Percentiles rank a stretch among this genome's conserved stretches.
These are phyloP conservation scores for Ustilago xerochloae DNA, from an alignment of 1,284 basidiomycete species.

Conservation along the genomic window DNA sequence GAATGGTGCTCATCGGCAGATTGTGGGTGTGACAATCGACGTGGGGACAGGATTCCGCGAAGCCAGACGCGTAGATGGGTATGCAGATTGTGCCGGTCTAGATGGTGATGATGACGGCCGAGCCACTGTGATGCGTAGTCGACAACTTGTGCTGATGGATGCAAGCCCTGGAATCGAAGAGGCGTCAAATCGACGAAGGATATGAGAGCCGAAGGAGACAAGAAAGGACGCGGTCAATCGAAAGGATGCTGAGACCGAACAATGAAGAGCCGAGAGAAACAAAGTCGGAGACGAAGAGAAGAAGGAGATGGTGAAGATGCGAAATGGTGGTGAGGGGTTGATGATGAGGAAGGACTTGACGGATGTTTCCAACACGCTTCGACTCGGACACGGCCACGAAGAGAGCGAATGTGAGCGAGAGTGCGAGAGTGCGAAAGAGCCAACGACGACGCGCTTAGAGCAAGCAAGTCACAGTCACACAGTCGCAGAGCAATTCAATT, in stretches of 20 bases:
- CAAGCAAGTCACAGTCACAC: neutral
- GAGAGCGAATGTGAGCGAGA: neutral
- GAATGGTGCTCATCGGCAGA: neutral
- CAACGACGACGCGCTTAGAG: neutral
- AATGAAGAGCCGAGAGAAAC: too few relatives aligned
- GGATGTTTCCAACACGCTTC: neutral
- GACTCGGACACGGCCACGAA: neutral
- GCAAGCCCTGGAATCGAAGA: neutral
- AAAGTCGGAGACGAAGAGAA: too few relatives aligned
- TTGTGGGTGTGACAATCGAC: too few relatives aligned
- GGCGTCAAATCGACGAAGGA: neutral
- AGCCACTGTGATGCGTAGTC: neutral
- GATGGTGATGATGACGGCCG: neutral
- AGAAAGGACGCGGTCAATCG: neutral
- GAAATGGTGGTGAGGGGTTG: too few relatives aligned
- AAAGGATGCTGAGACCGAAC: too few relatives aligned
- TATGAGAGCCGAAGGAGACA: neutral
- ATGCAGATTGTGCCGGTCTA: neutral
- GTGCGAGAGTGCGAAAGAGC: neutral
- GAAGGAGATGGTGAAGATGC: neutral
- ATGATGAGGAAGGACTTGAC: neutral
- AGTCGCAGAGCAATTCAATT: too few relatives aligned
- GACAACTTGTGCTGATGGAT: neutral
- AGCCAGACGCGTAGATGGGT: neutral
- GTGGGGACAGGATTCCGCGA: too few relatives aligned